phyloP scores from a whole-genome alignment of 2,329 filamentous ascomycete genomes.

The Hirsutella thompsonii region DNA sequence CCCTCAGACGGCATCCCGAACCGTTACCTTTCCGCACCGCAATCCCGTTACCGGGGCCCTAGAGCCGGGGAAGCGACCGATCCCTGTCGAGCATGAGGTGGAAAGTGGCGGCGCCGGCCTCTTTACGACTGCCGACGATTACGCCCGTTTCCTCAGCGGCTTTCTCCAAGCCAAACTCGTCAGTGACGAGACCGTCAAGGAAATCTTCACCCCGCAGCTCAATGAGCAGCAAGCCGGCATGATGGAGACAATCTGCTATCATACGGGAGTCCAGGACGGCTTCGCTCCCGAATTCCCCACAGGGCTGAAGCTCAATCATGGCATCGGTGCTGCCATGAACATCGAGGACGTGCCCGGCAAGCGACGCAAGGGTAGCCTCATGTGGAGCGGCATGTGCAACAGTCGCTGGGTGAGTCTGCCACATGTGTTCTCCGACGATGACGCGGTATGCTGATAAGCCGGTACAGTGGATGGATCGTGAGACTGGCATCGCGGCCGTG shows the following conservation, averaged over 20 bases:
- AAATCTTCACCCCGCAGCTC: conserved; percentile 29
- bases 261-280: conserved; percentile 9
- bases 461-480: conserved; percentile 22
- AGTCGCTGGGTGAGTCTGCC: conserved; percentile 26
- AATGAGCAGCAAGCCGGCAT: conserved; percentile 12
- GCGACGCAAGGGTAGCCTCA: conserved; percentile 26
- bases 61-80: conserved; percentile 5
- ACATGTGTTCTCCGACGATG: background rate
- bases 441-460: background rate
- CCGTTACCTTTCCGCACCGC: conserved; percentile 9
- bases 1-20: conserved; percentile 12
- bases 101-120: conserved; percentile 31
- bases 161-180: conserved; percentile 20
- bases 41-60: conserved; percentile 9
- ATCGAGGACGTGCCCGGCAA: conserved; percentile 24
- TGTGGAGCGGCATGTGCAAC: conserved; percentile 30
- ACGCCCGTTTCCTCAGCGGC: conserved; percentile 19
- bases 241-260: conserved; percentile 10
- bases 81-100: conserved; percentile 17
- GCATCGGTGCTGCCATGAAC: conserved; percentile 26
- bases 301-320: conserved; percentile 20
- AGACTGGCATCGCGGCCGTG: conserved; percentile 25
- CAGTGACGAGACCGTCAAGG: conserved; percentile 12
- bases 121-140: conserved; percentile 27
- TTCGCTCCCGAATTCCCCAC: conserved; percentile 23